Percentiles rank a stretch among this genome's conserved stretches.
Evolutionary conservation across 2,329 filamentous ascomycete species (phyloP).

Genomic region (Leptographium radiaticola): DNA sequence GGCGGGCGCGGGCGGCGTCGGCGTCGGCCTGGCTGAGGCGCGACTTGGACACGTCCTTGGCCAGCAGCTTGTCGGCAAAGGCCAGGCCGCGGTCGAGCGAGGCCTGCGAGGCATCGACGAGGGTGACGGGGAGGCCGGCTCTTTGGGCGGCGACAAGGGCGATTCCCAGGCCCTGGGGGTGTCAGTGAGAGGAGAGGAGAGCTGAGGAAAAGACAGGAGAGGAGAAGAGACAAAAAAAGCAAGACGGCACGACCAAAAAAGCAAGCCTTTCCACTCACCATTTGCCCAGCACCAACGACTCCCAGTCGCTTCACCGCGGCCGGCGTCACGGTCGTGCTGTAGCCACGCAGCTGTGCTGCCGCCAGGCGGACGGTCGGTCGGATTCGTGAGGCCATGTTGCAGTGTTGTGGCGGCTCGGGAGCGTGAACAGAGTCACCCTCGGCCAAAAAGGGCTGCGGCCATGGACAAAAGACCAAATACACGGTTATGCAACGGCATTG

Average conservation of each 20-base stretch:
- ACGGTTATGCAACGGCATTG: neutral
- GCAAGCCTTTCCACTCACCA: conserved; percentile 46
- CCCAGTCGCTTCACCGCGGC: conserved; percentile 76
- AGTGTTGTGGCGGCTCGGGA: neutral
- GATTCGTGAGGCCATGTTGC: conserved; percentile 1
- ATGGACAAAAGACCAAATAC: neutral
- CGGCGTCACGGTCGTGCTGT: conserved; percentile 53
- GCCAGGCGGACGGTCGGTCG: conserved; percentile 16
- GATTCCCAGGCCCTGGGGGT: conserved; percentile 75
- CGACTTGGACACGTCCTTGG: conserved; percentile 83
- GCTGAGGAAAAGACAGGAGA: neutral
- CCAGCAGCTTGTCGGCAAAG: conserved; percentile 88
- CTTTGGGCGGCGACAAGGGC: conserved; percentile 83
- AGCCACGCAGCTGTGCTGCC: conserved; percentile 39
- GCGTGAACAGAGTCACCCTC: neutral
- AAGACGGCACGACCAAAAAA: neutral
- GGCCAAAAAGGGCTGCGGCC: neutral
- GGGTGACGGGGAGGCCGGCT: conserved; percentile 68
- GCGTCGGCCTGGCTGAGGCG: conserved; percentile 74
- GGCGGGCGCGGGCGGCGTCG: conserved; percentile 53
- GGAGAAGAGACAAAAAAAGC: conserved; percentile 10
- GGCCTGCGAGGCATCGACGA: conserved; percentile 74
- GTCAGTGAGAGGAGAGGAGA: neutral
- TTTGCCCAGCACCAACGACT: conserved; percentile 89
- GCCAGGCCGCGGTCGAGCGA: conserved; percentile 79